Evolutionary conservation across 2,329 filamentous ascomycete species (phyloP).

Genomic region (Colletotrichum lini): DNA sequence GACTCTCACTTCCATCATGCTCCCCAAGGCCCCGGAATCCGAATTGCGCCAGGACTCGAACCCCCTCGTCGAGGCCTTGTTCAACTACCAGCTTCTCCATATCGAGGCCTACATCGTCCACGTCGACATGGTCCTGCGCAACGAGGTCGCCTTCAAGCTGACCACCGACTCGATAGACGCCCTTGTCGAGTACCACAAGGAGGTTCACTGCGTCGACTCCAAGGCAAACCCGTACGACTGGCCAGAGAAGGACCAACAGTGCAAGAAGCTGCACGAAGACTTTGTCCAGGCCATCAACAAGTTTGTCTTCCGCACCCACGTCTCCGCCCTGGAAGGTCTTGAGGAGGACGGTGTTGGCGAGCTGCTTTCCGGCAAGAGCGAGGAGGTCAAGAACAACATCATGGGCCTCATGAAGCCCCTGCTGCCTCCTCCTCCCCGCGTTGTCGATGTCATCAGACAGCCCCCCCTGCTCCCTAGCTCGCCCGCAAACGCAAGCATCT

Average conservation of each 20-base stretch:
- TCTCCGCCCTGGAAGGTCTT: conserved; percentile 90
- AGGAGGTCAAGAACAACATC: conserved; percentile 92
- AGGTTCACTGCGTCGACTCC: conserved; percentile 91
- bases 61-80: conserved; percentile 86
- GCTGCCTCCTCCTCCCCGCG: conserved; percentile 86
- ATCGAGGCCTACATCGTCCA: conserved; percentile 98
- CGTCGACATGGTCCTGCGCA: conserved; percentile 98
- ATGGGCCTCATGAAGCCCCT: conserved; percentile 89
- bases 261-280: conserved; percentile 97
- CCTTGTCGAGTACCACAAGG: conserved; percentile 95
- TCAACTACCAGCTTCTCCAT: conserved; percentile 94
- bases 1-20: conserved; percentile 93
- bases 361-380: conserved; percentile 89
- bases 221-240: conserved; percentile 93
- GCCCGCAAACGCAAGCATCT: conserved; percentile 80
- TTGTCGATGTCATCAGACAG: conserved; percentile 90
- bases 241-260: conserved; percentile 95
- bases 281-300: conserved; percentile 97
- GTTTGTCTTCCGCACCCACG: conserved; percentile 93
- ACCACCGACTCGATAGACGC: conserved; percentile 94
- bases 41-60: conserved; percentile 87
- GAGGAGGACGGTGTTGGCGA: conserved; percentile 98
- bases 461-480: conserved; percentile 89
- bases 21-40: conserved; percentile 88
- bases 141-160: conserved; percentile 98